A percentile compares a stretch with the other conserved stretches of the same genome.
Evolutionary conservation across 257 asterid genomes (phyloP).

Genomic region (Lavandula angustifolia): DNA sequence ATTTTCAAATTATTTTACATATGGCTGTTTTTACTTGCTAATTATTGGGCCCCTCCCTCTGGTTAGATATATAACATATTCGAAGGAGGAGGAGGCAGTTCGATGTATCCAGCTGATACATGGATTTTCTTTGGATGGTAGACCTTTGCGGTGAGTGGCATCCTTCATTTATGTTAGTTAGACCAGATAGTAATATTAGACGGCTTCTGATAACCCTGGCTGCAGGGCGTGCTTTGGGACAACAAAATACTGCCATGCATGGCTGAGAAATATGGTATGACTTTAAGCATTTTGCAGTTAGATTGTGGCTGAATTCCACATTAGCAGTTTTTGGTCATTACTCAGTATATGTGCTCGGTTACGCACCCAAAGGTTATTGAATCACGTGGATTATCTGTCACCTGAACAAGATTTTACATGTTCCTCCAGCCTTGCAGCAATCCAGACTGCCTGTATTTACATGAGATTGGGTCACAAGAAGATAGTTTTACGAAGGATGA

Average conservation of each 20-base stretch:
- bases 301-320: slow-evolving; percentile 4
- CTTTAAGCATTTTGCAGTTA: slow-evolving; percentile 22
- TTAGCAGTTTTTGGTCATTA: slow-evolving; percentile 17
- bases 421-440: slow-evolving; percentile 84
- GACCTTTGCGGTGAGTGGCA: slow-evolving; percentile 63
- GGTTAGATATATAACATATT: slow-evolving; percentile 82
- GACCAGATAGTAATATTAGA: slow-evolving; percentile 1
- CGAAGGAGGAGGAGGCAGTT: slow-evolving; percentile 91
- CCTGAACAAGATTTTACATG: slow-evolving; percentile 25
- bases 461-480: slow-evolving; percentile 82
- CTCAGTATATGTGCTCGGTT: slow-evolving; percentile 1
- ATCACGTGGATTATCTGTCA: slow-evolving; percentile 5
- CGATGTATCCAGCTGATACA: slow-evolving; percentile 94
- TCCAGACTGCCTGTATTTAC: slow-evolving; percentile 87
- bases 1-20: not conserved
- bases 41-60: slow-evolving; percentile 2
- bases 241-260: slow-evolving; percentile 89
- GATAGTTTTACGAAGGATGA: slow-evolving; percentile 94
- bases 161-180: slow-evolving; percentile 16
- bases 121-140: slow-evolving; percentile 83
- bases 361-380: slow-evolving; percentile 15
- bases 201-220: slow-evolving; percentile 34
- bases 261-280: slow-evolving; percentile 82
- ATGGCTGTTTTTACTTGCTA: slow-evolving; percentile 12
- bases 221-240: slow-evolving; percentile 97